phyloP scores from a whole-genome alignment of 208 protist species.

The Naegleria lovaniensis region DNA sequence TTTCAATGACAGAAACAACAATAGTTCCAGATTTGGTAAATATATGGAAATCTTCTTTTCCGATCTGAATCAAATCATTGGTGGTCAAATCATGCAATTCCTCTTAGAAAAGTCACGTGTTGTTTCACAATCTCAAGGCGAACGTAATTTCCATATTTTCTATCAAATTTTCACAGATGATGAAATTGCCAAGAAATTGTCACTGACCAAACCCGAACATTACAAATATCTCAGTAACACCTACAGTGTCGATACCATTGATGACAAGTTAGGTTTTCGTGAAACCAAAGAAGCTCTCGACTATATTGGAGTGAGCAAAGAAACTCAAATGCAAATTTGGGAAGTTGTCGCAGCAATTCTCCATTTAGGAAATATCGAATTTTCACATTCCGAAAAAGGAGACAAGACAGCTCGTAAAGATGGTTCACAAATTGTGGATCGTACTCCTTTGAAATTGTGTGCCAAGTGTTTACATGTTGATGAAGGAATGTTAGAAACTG shows the following conservation, averaged over 20 bases:
- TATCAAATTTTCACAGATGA: slow-evolving; percentile 37
- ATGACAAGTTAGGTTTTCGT: not conserved
- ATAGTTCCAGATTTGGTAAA: slow-evolving; percentile 25
- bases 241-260: not conserved
- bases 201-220: not conserved
- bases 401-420: not conserved
- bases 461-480: not conserved
- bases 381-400: slow-evolving; percentile 35
- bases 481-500: not conserved
- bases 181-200: not conserved
- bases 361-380: slow-evolving; percentile 80
- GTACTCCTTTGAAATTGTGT: not conserved
- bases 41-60: slow-evolving; percentile 25
- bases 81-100: slow-evolving; percentile 31
- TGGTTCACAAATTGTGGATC: not conserved
- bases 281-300: slow-evolving; percentile 76
- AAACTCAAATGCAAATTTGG: slow-evolving; percentile 65
- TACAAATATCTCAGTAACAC: slow-evolving; percentile 10
- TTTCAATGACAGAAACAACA: slow-evolving; percentile 16
- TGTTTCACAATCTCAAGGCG: slow-evolving; percentile 32
- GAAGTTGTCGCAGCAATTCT: slow-evolving; percentile 76
- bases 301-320: slow-evolving; percentile 63
- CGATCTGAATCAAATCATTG: not conserved
- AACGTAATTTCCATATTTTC: slow-evolving; percentile 43
- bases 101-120: slow-evolving; percentile 42